Evolutionary conservation across 208 protist genomes (phyloP), one percentile per base, ranked within the genome.

Genomic region (Leishmania mexicana): DNA sequence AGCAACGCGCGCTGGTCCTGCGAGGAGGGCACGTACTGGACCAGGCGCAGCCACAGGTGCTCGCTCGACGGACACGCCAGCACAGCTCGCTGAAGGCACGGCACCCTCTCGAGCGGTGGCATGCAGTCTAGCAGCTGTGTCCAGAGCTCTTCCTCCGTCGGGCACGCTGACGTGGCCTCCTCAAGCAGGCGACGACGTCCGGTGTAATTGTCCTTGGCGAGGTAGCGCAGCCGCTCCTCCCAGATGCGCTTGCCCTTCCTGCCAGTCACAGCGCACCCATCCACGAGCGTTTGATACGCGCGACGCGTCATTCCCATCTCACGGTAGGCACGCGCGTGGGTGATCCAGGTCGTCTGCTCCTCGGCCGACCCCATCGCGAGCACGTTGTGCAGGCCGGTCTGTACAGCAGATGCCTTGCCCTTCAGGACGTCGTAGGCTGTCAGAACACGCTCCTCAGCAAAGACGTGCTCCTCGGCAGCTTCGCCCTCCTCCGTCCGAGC

Each of bases 281-380:
- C 92, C 11, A 90, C 78, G 10, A 97, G 85, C 31, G 90, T 93
- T 51, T 91, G 84, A 17, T 88, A 85, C 11, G 94, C 94, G 53
- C 90, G 90, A 38, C 84, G 82, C n/a, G 73, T 64, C 85, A 92
- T 87, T 71, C 92, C 94, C 88, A 96, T 94, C 81, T 96, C 89
- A 17, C 91, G 86, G 35, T 91, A 88, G 6, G 90, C 94, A 45
- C 92, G 88, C 0, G 94, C 85, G 68, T 95, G 94, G 3, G 91
- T 96, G 81, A 97, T 92, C 89, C 91, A 97, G 13, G 94, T 97
- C 3, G 86, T 91, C 79, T 95, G 94, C 85, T 97, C 91, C 72
- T 91, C 91, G 21, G 87, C 78, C 21, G 94, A 97, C 67, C 94
- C 94, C 89, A 95, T 95, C 35, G 81, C 85, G 35, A 97, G 87